Evolutionary conservation across 176 grass and related monocot genomes (phyloP), one percentile per base, ranked within the genome.

Genomic region (Eragrostis curvula): DNA sequence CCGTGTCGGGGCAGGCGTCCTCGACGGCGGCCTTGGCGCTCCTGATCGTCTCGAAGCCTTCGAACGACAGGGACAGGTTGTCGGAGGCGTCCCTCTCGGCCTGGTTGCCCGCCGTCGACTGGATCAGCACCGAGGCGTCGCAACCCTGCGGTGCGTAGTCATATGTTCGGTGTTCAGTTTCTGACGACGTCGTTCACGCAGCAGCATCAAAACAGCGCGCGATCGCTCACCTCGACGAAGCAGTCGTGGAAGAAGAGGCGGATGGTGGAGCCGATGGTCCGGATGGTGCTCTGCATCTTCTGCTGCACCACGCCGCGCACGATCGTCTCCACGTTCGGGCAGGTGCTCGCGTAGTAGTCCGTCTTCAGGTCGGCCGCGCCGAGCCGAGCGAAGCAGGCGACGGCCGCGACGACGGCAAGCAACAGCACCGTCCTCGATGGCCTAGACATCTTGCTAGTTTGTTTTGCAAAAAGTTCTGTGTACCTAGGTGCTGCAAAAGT

Each of bases 221-320:
- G 47, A 30, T 2, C 32, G 4, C 17, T 18, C 68, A 93, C 94
- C 47, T 94, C 30, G 62, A 94, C 95, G 74, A 94, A 89, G 83
- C 95, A 97, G 53, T 97, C 95, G 71, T 97, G 95, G 88, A 97
- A 97, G 52, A 94, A 82, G 75, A 97, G 95, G 83, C 95, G 95
- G 79, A 97, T 15, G 73, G 87, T 90, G 63, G 87, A 81, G 57
- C 90, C 90, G 28, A 47, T 40, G 64, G 88, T 60, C 28, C 58
- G 75, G 83, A 92, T 80, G 17, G 80, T 85, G 51, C 63, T 14
- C 14, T 83, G 10, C 77, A 49, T 53, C 68, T 81, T 85, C 68
- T 81, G 53, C 20, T 68, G 75, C 30, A 92, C 90, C 52, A 56
- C 88, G 27, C 48, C 74, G 70, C 40, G 81, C 68, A 97, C 92